Conservation (phyloP, 2,329 filamentous ascomycete species). For the Fusarium bulbicola region DNA sequence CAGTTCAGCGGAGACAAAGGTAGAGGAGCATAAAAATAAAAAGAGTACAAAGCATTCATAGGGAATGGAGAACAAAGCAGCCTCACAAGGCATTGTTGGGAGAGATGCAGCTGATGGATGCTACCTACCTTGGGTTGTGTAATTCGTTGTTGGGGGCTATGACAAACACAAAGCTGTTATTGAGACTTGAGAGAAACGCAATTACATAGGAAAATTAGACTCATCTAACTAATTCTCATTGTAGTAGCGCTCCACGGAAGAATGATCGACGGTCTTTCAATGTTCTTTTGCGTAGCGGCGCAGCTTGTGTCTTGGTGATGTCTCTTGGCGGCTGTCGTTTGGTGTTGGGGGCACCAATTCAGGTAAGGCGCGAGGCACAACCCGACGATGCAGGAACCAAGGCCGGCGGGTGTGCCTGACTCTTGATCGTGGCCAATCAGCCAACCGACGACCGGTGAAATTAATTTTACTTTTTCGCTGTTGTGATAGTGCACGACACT, state of each 20-base stretch:
- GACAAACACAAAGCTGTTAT: neutral
- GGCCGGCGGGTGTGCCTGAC: slow-evolving; percentile 22
- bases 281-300: slow-evolving; percentile 3
- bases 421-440: slow-evolving; percentile 9
- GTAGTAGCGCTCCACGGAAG: slow-evolving; percentile 24
- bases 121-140: neutral
- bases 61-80: neutral
- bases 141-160: neutral
- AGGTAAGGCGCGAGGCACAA: slow-evolving; percentile 38
- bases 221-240: slow-evolving; percentile 31
- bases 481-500: slow-evolving; percentile 16
- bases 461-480: slow-evolving; percentile 37
- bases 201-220: slow-evolving; percentile 5
- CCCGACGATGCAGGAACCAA: slow-evolving; percentile 30
- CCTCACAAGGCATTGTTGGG: neutral
- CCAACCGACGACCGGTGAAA: no score
- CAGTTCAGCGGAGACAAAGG: slow-evolving; percentile 16
- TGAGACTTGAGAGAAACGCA: neutral
- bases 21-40: neutral
- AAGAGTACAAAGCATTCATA: neutral
- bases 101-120: neutral
- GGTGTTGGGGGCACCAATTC: slow-evolving; percentile 3
- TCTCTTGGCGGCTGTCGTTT: neutral
- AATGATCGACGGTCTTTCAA: slow-evolving; percentile 10
- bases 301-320: neutral